Base-by-base conservation (phyloP, 257 asterid species). In the Voacanga thouarsii region DNA sequence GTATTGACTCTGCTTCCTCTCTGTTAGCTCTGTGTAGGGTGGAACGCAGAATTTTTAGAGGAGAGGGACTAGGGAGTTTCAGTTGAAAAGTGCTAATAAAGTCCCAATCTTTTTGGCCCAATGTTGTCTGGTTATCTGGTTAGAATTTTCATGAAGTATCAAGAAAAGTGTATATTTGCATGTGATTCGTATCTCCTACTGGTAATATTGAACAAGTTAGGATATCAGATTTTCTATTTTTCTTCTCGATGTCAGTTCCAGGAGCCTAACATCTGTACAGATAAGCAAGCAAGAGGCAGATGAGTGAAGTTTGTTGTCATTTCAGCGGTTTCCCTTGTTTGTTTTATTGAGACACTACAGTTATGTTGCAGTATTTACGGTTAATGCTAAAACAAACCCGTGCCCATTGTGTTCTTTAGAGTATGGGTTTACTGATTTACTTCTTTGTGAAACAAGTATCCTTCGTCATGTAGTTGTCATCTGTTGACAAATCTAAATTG, bases 1-100 rank as follows among this genome's bases (percentile, higher is more conserved):
- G 83, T 80, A 44, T 18, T 53, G 47, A 68, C 61, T 33, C 12
- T 28, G 16, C 74, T 24, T 73, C 51, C 26, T 18, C 21, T 72
- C 47, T 63, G 43, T 75, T 28, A 12, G 16, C n/a, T 7, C 18
- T 63, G 12, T 18, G 9, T 2, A 21, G 41, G 28, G 23, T 43
- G 26, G 21, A 18, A 15, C 7, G 45, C 30, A 3, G 24, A 53
- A 28, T 72, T n/a, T n/a, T n/a, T 72, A 37, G 7, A 49, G 72
- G 26, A 37, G 16, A 37, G n/a, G 72, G 49, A 63, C 39, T 63
- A 19, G 10, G 10, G 24, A 8, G 61, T 21, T 55, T 55, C 8
- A 0, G 6, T 3, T 60, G 0, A 10, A 11, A n/a, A 60, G 24
- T 23, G 21, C 24, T 76, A 24, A 30, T 12, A 23, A 65, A 65